A percentile compares a stretch with the other conserved stretches of the same genome.
Conservation (phyloP, 768 basidiomycete genomes). For the Russula compacta region DNA sequence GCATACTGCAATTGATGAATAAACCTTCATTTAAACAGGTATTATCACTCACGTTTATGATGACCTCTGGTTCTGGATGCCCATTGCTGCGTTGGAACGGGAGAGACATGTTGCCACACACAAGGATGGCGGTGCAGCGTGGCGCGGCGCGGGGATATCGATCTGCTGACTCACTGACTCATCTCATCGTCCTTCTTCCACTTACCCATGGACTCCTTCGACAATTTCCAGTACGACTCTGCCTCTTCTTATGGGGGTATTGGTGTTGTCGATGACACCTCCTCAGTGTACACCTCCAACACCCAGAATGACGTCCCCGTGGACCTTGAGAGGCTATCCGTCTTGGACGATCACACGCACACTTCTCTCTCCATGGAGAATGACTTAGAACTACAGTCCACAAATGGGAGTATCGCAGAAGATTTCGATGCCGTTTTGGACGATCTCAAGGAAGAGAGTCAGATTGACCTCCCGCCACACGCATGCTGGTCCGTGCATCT, state of each 20-base stretch:
- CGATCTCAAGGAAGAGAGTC: slow-evolving; percentile 74
- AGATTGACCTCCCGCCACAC: slow-evolving; percentile 78
- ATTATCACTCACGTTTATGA: slow-evolving; percentile 45
- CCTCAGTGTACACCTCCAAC: slow-evolving; percentile 70
- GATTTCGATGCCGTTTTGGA: slow-evolving; percentile 88
- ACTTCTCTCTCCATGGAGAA: slow-evolving; percentile 10
- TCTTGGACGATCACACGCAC: slow-evolving; percentile 50
- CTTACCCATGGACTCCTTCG: slow-evolving; percentile 64
- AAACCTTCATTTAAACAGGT: not conserved
- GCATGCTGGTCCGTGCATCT: slow-evolving; percentile 72
- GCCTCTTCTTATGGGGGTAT: slow-evolving; percentile 71
- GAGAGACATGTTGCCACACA: slow-evolving; percentile 5
- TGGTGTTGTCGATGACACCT: slow-evolving; percentile 68
- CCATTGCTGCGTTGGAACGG: slow-evolving; percentile 35
- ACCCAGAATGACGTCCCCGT: slow-evolving; percentile 45
- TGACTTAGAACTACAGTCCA: slow-evolving; percentile 28
- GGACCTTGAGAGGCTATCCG: slow-evolving; percentile 59
- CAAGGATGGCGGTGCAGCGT: not conserved
- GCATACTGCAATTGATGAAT: slow-evolving; percentile 35
- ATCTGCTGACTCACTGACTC: not conserved
- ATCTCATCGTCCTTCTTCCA: slow-evolving; percentile 1
- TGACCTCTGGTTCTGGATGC: slow-evolving; percentile 55
- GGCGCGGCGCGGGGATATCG: not conserved
- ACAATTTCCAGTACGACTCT: slow-evolving; percentile 80
- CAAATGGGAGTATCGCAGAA: slow-evolving; percentile 51